These are phyloP conservation scores for Lentinula edodes DNA, from an alignment of 768 basidiomycete genomes.

Conservation along the genomic window DNA sequence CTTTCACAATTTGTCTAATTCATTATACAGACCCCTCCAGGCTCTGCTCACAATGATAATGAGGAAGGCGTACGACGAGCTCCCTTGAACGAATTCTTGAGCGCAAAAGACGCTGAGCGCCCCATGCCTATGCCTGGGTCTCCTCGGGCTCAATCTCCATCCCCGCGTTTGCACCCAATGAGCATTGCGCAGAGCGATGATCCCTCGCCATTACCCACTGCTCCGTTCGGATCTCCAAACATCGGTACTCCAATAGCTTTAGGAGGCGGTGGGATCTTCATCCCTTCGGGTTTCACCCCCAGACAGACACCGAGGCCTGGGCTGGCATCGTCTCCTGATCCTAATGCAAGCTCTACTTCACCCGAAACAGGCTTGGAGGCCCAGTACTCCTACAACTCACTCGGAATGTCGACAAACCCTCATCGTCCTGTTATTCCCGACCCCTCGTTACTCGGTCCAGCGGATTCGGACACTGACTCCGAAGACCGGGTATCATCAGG, in stretches of 20 bases:
- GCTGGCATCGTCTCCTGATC: background rate
- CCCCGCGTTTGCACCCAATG: slow-evolving; percentile 1
- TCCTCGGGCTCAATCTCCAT: background rate
- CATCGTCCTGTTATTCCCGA: slow-evolving; percentile 5
- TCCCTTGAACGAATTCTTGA: slow-evolving; percentile 3
- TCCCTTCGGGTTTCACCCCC: background rate
- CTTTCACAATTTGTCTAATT: background rate
- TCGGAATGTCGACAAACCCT: background rate
- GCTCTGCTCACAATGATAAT: background rate
- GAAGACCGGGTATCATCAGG: slow-evolving; percentile 1
- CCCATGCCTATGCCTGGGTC: slow-evolving; percentile 5
- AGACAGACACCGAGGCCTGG: background rate
- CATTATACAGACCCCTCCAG: background rate
- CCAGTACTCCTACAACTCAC: background rate
- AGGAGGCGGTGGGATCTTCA: background rate
- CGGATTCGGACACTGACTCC: slow-evolving; percentile 4
- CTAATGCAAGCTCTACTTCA: background rate
- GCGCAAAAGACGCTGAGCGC: slow-evolving; percentile 1
- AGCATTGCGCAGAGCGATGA: background rate
- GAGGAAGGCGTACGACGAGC: background rate
- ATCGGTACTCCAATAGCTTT: slow-evolving; percentile 4
- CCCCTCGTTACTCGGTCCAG: background rate
- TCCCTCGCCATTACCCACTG: background rate
- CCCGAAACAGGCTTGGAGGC: background rate
- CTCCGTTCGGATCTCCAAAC: slow-evolving; percentile 1